These are phyloP conservation scores for Acorus calamus DNA, from an alignment of 106 monocot species.

Conservation along the genomic window DNA sequence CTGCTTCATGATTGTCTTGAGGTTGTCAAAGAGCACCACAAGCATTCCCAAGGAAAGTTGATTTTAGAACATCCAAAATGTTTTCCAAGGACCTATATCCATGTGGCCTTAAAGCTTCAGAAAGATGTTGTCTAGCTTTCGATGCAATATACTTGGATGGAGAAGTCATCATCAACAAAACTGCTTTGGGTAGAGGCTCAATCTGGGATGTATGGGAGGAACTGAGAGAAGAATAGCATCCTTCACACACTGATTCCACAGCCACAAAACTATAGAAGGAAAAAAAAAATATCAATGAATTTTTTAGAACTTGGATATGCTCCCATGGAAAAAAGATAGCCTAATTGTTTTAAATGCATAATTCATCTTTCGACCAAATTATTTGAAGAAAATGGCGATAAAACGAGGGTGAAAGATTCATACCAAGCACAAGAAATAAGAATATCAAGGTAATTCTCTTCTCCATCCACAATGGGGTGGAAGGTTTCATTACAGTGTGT, in stretches of 20 bases:
- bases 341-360: too few species aligned
- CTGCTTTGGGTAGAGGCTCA: slow-evolving; percentile 48
- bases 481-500: slow-evolving; percentile 37
- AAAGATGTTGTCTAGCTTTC: slow-evolving; percentile 27
- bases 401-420: too few species aligned
- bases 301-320: too few species aligned
- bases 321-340: too few species aligned
- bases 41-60: slow-evolving; percentile 18
- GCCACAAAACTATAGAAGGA: slow-evolving; percentile 38
- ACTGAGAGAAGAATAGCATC: slow-evolving; percentile 2
- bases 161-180: slow-evolving; percentile 58
- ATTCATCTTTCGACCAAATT: too few species aligned
- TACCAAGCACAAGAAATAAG: slow-evolving; percentile 88
- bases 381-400: background rate
- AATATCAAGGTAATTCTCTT: slow-evolving; percentile 23
- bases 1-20: slow-evolving; percentile 25
- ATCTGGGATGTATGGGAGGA: slow-evolving; percentile 16
- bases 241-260: slow-evolving; percentile 32
- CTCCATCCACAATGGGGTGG: slow-evolving; percentile 10
- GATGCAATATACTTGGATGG: slow-evolving; percentile 61
- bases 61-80: slow-evolving; percentile 27
- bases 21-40: slow-evolving; percentile 28
- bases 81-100: slow-evolving; percentile 20
- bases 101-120: slow-evolving; percentile 16
- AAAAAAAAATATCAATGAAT: too few species aligned